These are phyloP conservation scores for Naganishia liquefaciens DNA, from an alignment of 1,284 basidiomycete genomes.

Conservation along the genomic window DNA sequence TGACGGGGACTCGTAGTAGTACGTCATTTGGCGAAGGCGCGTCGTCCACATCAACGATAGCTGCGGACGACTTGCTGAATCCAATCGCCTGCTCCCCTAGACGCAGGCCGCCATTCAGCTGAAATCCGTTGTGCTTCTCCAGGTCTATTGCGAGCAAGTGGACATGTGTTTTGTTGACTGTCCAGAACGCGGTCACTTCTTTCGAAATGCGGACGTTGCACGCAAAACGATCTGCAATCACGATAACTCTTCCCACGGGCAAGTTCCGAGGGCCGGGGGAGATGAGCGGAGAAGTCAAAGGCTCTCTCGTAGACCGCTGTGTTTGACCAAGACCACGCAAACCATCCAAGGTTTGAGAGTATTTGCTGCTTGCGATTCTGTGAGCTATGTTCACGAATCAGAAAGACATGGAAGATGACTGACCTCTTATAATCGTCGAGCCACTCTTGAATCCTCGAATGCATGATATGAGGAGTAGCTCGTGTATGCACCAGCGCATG, in stretches of 20 bases:
- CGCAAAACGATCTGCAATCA: conserved; percentile 19
- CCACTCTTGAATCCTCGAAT: conserved; percentile 24
- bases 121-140: conserved; percentile 4
- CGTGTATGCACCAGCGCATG: conserved; percentile 21
- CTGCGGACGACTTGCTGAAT: conserved; percentile 22
- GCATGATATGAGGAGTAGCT: conserved; percentile 23
- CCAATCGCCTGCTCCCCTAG: conserved; percentile 30
- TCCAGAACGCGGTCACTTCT: conserved; percentile 25
- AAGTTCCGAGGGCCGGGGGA: conserved; percentile 3
- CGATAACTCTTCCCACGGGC: conserved; percentile 11
- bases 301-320: not conserved
- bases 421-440: conserved; percentile 25
- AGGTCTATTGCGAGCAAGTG: conserved; percentile 10
- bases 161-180: conserved; percentile 17
- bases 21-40: conserved; percentile 22
- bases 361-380: not conserved
- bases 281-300: not conserved
- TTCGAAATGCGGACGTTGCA: conserved; percentile 28
- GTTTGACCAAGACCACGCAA: not conserved
- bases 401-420: not conserved
- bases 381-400: not conserved
- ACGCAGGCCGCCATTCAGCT: conserved; percentile 13
- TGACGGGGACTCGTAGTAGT: conserved; percentile 15
- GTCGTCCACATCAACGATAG: conserved; percentile 2
- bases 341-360: conserved; percentile 16